Evolutionary conservation across 2,329 filamentous ascomycete genomes (phyloP).

Genomic region (Fusarium anthophilum): DNA sequence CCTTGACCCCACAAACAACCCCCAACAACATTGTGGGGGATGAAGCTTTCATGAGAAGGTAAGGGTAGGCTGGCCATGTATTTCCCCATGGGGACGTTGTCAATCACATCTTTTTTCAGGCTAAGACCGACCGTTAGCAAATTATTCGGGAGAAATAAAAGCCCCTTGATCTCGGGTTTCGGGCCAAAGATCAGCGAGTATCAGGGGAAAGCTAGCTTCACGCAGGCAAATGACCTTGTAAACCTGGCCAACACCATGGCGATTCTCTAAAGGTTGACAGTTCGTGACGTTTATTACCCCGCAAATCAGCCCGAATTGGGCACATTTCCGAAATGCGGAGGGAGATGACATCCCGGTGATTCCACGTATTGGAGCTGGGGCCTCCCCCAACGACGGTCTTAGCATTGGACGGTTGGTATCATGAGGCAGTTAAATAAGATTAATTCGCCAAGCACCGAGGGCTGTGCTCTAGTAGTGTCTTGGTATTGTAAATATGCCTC

Average conservation of each 20-base stretch:
- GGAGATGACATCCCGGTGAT: slow-evolving; percentile 7
- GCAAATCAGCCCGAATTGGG: slow-evolving; percentile 22
- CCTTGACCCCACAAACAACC: slow-evolving; percentile 32
- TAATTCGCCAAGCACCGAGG: not conserved
- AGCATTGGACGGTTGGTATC: not conserved
- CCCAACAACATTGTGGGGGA: slow-evolving; percentile 40
- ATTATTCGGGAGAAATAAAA: slow-evolving; percentile 12
- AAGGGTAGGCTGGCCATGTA: slow-evolving; percentile 19
- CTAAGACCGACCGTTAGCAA: slow-evolving; percentile 20
- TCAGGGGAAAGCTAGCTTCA: slow-evolving; percentile 15
- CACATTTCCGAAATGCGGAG: slow-evolving; percentile 26
- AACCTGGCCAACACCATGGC: slow-evolving; percentile 8
- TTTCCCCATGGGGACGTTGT: slow-evolving; percentile 40
- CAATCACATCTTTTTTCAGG: slow-evolving; percentile 35
- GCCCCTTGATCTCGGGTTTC: slow-evolving; percentile 26
- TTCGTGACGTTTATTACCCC: slow-evolving; percentile 15
- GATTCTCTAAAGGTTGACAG: not conserved
- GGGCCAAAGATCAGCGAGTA: slow-evolving; percentile 32
- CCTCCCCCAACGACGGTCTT: not conserved
- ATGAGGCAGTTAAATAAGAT: not conserved
- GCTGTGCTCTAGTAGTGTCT: not conserved
- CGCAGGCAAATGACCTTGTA: slow-evolving; percentile 11
- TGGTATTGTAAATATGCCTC: slow-evolving; percentile 16
- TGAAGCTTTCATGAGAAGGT: slow-evolving; percentile 19
- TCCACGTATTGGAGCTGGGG: slow-evolving; percentile 35